These are phyloP conservation scores for Yamadazyma nakazawae DNA, from an alignment of 805 yeast genomes.

Conservation along the genomic window DNA sequence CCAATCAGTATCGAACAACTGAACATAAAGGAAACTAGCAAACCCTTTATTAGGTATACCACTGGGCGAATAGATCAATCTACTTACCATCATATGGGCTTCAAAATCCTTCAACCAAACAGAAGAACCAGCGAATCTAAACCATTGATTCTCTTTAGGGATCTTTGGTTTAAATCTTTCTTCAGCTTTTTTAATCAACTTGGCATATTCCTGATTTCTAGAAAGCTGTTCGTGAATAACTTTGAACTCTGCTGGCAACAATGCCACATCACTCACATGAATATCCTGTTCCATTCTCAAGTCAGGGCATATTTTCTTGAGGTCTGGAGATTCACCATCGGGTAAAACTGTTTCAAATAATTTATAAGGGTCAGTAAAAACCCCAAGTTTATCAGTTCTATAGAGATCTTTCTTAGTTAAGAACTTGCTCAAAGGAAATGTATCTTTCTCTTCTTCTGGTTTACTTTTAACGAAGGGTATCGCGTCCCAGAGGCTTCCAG, in stretches of 20 bases:
- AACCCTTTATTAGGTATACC: conserved; percentile 24
- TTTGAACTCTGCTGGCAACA: conserved; percentile 18
- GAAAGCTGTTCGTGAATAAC: conserved; percentile 11
- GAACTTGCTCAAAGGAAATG: conserved; percentile 12
- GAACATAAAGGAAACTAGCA: conserved; percentile 23
- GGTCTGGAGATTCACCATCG: conserved; percentile 9
- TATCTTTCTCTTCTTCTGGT: neutral
- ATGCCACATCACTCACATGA: conserved; percentile 13
- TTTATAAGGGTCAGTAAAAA: conserved; percentile 19
- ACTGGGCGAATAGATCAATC: conserved; percentile 24
- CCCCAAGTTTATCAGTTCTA: conserved; percentile 8
- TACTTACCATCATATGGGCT: conserved; percentile 28
- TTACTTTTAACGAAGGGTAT: conserved; percentile 1
- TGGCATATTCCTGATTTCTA: conserved; percentile 10
- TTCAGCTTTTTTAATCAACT: conserved; percentile 16
- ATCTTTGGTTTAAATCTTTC: conserved; percentile 18
- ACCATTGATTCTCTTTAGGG: conserved; percentile 26
- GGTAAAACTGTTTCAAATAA: neutral
- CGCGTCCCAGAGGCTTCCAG: conserved; percentile 3
- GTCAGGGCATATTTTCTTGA: conserved; percentile 14
- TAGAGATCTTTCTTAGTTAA: conserved; percentile 6
- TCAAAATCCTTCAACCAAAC: conserved; percentile 32
- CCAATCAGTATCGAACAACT: conserved; percentile 20
- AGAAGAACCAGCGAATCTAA: conserved; percentile 29
- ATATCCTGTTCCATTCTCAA: conserved; percentile 14